Evolutionary conservation across 2,329 filamentous ascomycete genomes (phyloP), one percentile per base, ranked within the genome.

Genomic region (Aphanocladium album): DNA sequence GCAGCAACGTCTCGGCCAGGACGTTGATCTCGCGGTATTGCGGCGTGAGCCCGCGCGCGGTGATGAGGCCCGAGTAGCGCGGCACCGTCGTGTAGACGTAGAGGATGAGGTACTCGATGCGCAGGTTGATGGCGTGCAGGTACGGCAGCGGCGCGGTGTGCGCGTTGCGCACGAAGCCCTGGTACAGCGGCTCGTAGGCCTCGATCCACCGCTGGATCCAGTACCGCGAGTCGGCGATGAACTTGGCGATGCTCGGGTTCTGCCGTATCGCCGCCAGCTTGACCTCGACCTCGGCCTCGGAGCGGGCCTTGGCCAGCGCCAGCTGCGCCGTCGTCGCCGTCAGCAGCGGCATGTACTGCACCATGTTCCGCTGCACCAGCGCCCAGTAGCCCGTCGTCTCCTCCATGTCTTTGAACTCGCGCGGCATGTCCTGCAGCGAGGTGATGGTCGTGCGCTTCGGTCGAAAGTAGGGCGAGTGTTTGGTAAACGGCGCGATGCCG

Each of bases 61-160:
- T 70, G 51, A 70, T 68, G 54, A 75, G 67, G 51, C 72, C 69
- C 5, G 72, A 72, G 63, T 73, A 78, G 2, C 73, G 72, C 1
- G 76, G 71, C 16, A 77, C 69, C 2, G 71, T 67, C 1, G 73
- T 71, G 62, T 77, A 75, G 19, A 78, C 67, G 63, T 72, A 72
- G 4, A 76, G 68, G 17, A 79, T 67, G n/a, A 78, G 66, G 62
- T 77, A 80, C 56, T 79, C 76, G 35, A 79, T 66, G 2, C 75
- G 74, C 8, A 80, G 64, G 55, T 73, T 77, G 58, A 75, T 71
- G n/a, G 73, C 74, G 12, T 71, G 68, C 5, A 75, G 68, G 50
- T 76, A 77, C 0, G 67, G 53, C 1, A 64, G 60, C 1, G 63
- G 6, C 33, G 33, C 33, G 33, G 33, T 56, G 9, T 66, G 50